These are phyloP conservation scores for Coemansia sp. DNA, from an alignment of 192 early-diverging fungal genomes.

Conservation along the genomic window DNA sequence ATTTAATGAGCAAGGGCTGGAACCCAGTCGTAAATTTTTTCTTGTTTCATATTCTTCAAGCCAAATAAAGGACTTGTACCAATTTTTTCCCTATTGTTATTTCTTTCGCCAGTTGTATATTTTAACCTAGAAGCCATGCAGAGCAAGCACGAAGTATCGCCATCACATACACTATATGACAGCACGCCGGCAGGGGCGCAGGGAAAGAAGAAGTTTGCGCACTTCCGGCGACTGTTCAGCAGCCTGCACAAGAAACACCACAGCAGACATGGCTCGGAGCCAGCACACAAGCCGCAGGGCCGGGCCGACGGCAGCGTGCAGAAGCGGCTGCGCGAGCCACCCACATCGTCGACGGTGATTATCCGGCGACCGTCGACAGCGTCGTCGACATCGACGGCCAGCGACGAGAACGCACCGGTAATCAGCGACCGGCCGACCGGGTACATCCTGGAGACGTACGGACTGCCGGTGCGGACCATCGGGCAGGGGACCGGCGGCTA, in stretches of 20 bases:
- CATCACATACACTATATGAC: constrained; percentile 41
- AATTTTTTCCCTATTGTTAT: too few relatives aligned
- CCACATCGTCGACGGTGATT: constrained; percentile 46
- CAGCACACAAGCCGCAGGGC: background rate
- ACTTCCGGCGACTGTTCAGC: constrained; percentile 51
- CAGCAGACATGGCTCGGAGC: constrained; percentile 18
- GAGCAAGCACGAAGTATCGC: constrained; percentile 41
- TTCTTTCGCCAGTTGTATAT: too few relatives aligned
- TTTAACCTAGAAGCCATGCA: constrained; percentile 20
- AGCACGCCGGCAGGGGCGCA: constrained; percentile 25
- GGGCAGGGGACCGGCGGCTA: constrained; percentile 55
- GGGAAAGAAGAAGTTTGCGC: constrained; percentile 54
- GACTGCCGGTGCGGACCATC: constrained; percentile 42
- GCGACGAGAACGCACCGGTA: constrained; percentile 48
- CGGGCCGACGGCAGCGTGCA: constrained; percentile 24
- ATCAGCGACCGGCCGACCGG: constrained; percentile 51
- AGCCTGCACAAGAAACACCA: constrained; percentile 46
- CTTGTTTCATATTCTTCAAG: too few relatives aligned
- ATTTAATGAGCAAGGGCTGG: constrained; percentile 5
- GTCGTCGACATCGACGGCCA: constrained; percentile 41
- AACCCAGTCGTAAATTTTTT: background rate
- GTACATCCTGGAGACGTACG: constrained; percentile 51
- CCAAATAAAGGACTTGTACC: too few relatives aligned
- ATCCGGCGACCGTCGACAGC: constrained; percentile 49
- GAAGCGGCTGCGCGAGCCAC: constrained; percentile 34